phyloP scores from a whole-genome alignment of 495 filamentous ascomycete species.

The Penicillium macrosclerotiorum region DNA sequence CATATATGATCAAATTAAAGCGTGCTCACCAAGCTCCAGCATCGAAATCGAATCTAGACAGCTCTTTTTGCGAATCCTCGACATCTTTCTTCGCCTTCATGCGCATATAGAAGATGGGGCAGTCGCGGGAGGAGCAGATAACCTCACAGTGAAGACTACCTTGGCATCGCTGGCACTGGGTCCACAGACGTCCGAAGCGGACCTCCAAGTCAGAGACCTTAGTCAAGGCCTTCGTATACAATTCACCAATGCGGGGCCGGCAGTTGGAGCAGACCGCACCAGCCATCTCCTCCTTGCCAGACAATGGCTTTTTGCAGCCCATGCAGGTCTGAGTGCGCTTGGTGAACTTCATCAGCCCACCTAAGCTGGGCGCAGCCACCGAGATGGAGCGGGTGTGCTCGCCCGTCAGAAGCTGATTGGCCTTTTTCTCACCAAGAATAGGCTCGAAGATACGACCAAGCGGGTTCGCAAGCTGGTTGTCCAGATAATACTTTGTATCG shows the following conservation, averaged over 20 bases:
- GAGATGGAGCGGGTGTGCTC: constrained; percentile 91
- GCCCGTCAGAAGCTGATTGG: constrained; percentile 75
- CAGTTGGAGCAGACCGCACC: constrained; percentile 90
- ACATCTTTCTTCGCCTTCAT: constrained; percentile 99
- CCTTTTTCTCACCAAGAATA: constrained; percentile 89
- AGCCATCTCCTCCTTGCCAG: constrained; percentile 69
- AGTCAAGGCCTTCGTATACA: constrained; percentile 87
- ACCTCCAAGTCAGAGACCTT: constrained; percentile 91
- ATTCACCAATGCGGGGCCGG: constrained; percentile 78
- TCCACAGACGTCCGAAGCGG: constrained; percentile 90
- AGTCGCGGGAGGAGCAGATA: constrained; percentile 93
- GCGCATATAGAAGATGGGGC: constrained; percentile 99
- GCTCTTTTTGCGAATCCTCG: constrained; percentile 88
- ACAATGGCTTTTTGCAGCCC: constrained; percentile 96
- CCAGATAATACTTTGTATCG: constrained; percentile 98
- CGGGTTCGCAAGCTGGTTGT: constrained; percentile 96
- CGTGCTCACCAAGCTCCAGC: constrained; percentile 53
- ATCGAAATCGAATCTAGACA: constrained; percentile 88
- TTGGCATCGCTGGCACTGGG: constrained; percentile 97
- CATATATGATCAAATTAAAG: constrained; percentile 8
- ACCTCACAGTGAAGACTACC: constrained; percentile 97
- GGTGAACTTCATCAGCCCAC: constrained; percentile 96
- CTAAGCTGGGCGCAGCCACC: constrained; percentile 82
- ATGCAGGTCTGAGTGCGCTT: constrained; percentile 98
- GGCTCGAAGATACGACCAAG: constrained; percentile 95